Conservation (phyloP, 148 eudicot species). For the Rheum nobile region DNA sequence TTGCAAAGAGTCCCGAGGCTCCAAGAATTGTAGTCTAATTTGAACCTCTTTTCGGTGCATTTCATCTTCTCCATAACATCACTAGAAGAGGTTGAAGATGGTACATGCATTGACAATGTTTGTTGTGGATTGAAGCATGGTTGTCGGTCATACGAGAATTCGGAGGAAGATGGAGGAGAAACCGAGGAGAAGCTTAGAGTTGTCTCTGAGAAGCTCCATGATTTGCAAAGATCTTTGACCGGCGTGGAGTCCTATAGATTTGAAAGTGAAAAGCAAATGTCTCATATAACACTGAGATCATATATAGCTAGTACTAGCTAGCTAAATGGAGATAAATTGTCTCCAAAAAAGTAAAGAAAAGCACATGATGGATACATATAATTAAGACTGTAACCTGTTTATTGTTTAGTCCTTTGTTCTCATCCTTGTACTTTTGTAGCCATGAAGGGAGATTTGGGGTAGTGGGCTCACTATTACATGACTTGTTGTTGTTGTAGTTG, state of each 20-base stretch:
- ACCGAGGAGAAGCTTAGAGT: slow-evolving; percentile 35
- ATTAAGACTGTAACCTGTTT: neutral
- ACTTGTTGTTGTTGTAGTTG: no score
- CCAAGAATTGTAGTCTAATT: slow-evolving; percentile 43
- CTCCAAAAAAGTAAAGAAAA: neutral
- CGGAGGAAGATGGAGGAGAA: slow-evolving; percentile 41
- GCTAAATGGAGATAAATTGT: no score
- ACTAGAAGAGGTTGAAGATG: neutral
- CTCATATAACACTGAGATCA: neutral
- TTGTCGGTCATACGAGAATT: no score
- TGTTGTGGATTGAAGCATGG: neutral
- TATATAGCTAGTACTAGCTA: neutral
- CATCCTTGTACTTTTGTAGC: slow-evolving; percentile 58
- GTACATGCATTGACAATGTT: neutral
- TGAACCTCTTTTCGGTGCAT: slow-evolving; percentile 28
- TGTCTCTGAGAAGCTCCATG: slow-evolving; percentile 29
- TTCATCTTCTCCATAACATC: neutral
- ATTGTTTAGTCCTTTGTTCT: slow-evolving; percentile 30
- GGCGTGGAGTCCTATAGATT: slow-evolving; percentile 18
- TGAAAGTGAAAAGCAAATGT: slow-evolving; percentile 25
- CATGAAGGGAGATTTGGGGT: slow-evolving; percentile 53
- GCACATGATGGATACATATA: neutral
- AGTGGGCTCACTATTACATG: slow-evolving; percentile 1
- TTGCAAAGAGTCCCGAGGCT: slow-evolving; percentile 43
- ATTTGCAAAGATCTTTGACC: slow-evolving; percentile 34